Evolutionary conservation across 2,329 filamentous ascomycete genomes (phyloP).

Genomic region (Aureobasidium sp.): DNA sequence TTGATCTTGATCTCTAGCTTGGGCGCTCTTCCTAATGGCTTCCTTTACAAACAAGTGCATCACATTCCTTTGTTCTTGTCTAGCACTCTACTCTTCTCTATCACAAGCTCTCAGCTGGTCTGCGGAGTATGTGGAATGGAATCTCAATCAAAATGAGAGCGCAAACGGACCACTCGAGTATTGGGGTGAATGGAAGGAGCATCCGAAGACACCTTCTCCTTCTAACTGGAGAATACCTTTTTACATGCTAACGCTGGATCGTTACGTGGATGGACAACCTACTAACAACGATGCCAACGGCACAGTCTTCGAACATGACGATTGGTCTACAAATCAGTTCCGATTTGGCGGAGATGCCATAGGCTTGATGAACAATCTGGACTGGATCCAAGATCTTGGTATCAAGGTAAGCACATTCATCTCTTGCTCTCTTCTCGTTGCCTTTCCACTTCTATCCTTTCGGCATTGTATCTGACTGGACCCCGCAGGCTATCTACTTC

Average conservation of each 20-base stretch:
- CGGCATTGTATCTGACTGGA: neutral
- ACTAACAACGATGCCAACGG: conserved; percentile 55
- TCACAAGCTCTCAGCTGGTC: neutral
- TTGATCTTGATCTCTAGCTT: neutral
- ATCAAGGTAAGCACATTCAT: conserved; percentile 36
- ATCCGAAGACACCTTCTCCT: conserved; percentile 47
- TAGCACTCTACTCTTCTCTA: neutral
- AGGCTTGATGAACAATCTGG: conserved; percentile 51
- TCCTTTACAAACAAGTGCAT: neutral
- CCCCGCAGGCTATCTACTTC: conserved; percentile 42
- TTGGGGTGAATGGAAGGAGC: conserved; percentile 46
- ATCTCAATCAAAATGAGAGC: conserved; percentile 51
- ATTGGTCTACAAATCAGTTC: conserved; percentile 52
- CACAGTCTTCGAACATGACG: conserved; percentile 50
- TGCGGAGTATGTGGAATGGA: conserved; percentile 21
- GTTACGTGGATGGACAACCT: conserved; percentile 57
- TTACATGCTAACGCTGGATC: conserved; percentile 56
- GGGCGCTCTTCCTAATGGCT: neutral
- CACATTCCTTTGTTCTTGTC: neutral
- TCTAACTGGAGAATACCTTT: conserved; percentile 57
- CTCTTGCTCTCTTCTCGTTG: neutral
- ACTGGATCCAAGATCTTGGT: conserved; percentile 57
- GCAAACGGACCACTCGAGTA: conserved; percentile 50
- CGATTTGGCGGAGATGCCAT: conserved; percentile 52
- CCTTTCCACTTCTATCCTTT: neutral